Evolutionary conservation across 2,329 filamentous ascomycete genomes (phyloP).

Genomic region (Hypoxylon sp.): DNA sequence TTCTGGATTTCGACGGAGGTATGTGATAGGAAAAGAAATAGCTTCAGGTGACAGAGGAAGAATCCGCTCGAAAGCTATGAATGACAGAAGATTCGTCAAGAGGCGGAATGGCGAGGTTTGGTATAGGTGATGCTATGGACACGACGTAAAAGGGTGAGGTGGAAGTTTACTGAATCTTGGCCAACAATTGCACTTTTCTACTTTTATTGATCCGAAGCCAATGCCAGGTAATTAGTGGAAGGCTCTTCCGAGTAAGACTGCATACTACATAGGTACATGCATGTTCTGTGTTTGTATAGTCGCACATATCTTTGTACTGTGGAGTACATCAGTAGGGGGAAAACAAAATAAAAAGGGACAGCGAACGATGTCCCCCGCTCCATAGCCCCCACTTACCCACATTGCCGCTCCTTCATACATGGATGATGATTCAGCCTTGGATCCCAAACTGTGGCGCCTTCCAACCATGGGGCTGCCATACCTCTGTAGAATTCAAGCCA

Average conservation of each 20-base stretch:
- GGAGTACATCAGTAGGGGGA: constrained; percentile 22
- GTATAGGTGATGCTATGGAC: constrained; percentile 35
- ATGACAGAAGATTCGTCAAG: constrained; percentile 27
- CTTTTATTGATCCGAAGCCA: constrained; percentile 41
- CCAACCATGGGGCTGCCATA: background rate
- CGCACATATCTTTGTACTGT: constrained; percentile 22
- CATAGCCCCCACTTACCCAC: constrained; percentile 27
- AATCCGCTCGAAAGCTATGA: constrained; percentile 10
- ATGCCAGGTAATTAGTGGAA: constrained; percentile 31
- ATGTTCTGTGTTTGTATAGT: constrained; percentile 24
- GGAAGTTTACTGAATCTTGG: constrained; percentile 48
- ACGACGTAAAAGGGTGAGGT: constrained; percentile 44
- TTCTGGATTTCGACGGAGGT: constrained; percentile 23
- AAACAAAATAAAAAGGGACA: constrained; percentile 22
- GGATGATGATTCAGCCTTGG: constrained; percentile 20
- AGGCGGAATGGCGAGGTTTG: constrained; percentile 24
- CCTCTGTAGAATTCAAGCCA: background rate
- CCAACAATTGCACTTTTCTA: constrained; percentile 41
- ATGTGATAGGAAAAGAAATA: constrained; percentile 15
- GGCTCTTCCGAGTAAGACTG: constrained; percentile 18
- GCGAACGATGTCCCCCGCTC: constrained; percentile 29
- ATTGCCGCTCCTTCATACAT: constrained; percentile 11
- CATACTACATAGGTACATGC: constrained; percentile 5
- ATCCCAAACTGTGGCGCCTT: constrained; percentile 15
- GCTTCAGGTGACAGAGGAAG: constrained; percentile 10